Base-by-base conservation (phyloP, 2,329 filamentous ascomycete genomes). In the Monosporascus sp. region DNA sequence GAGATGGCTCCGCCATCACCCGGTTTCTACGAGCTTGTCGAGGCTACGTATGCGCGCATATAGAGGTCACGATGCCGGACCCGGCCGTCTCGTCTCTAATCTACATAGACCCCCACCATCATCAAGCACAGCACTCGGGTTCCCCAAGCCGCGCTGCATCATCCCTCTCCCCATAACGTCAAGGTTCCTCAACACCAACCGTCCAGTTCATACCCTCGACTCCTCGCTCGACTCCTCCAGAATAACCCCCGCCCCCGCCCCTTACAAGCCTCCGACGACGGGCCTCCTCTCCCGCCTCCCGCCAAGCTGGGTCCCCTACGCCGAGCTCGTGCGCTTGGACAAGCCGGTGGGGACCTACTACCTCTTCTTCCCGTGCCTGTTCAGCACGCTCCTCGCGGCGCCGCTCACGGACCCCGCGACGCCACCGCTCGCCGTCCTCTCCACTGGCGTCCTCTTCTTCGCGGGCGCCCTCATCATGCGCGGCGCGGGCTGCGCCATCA, bases 401-500 rank as follows among this genome's bases (percentile, higher is more conserved):
- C 86, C 88, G 0, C 79, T 92, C 64, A 76, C 82, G 2, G 68
- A 70, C 2, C 87, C 88, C 0, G 79, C 86, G 61, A 73, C 84
- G 2, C 67, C 82, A 1, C 83, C 87, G 0, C 66, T 76, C 5
- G 76, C 85, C 14, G 83, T 90, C 19, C 60, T 87, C 31, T 79
- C 83, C 48, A 91, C 86, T 0, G 80, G 81, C 1, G 65, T 81
- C 2, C 80, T 94, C 48, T 94, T 95, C 73, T 82, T 88, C 63
- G 77, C 83, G 2, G 91, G 90, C 49, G 88, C 90, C 3, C 69
- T 95, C 45, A 81, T 96, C 60, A 94, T 96, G 88, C 87, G 91
- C 56, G 88, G 91, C 48, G 90, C 90, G 20, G 90, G 90, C 50
- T 96, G 91, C 70, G 88, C 88, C 19, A 91, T 95, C 73, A 96